Evolutionary conservation across 306 rosid species (phyloP).

Genomic region (Quercus gilva): DNA sequence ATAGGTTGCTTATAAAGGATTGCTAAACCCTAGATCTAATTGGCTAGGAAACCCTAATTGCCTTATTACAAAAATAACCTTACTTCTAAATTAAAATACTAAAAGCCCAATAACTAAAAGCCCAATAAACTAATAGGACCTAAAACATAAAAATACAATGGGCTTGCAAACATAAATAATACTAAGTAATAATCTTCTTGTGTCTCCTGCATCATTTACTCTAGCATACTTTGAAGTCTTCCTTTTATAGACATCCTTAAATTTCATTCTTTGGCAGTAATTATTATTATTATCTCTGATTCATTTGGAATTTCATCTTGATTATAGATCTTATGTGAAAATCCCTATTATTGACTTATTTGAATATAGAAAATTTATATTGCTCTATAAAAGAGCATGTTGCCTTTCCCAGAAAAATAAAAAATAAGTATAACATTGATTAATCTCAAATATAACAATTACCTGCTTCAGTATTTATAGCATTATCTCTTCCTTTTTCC

Average conservation of each 20-base stretch:
- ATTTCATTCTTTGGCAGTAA: not conserved
- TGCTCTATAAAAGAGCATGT: slow-evolving; percentile 3
- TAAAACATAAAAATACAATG: no score
- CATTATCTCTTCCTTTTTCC: slow-evolving; percentile 12
- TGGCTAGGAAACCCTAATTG: no score
- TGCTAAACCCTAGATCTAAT: no score
- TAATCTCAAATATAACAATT: slow-evolving; percentile 16
- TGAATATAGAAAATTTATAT: not conserved
- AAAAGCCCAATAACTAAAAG: no score
- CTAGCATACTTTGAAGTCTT: not conserved
- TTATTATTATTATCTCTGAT: not conserved
- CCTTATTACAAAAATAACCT: no score
- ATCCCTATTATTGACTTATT: not conserved
- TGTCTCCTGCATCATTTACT: no score
- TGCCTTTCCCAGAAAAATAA: not conserved
- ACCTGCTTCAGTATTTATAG: not conserved
- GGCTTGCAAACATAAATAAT: no score
- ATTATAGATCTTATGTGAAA: not conserved
- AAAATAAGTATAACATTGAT: slow-evolving; percentile 16
- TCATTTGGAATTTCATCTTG: not conserved
- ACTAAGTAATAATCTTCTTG: no score
- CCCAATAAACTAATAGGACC: no score
- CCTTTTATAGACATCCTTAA: not conserved
- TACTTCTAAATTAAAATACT: no score
- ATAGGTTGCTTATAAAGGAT: no score